Percentiles rank a stretch among this genome's conserved stretches.
Evolutionary conservation across 192 early-diverging fungal species (phyloP).

Genomic region (Rhizoclosmatium globosum): DNA sequence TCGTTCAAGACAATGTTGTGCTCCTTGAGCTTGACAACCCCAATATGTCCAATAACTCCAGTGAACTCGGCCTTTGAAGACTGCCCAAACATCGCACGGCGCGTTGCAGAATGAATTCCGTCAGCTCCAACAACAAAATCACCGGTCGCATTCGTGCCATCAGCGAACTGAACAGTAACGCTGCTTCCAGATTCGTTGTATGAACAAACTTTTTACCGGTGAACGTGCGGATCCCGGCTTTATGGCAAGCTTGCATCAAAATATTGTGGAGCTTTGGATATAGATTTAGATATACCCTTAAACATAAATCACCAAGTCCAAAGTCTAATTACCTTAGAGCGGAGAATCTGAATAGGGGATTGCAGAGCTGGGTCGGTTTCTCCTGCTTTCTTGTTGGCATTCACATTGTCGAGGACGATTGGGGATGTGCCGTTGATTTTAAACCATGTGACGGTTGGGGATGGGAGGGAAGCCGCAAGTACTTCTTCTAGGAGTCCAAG

Average conservation of each 20-base stretch:
- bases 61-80: too few relatives aligned
- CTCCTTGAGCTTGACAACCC: neutral
- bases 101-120: too few relatives aligned
- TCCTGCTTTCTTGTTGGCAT: neutral
- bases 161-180: too few relatives aligned
- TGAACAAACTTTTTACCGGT: constrained; percentile 5
- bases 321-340: neutral
- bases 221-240: neutral
- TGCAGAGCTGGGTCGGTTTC: constrained; percentile 1
- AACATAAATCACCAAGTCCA: neutral
- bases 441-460: neutral
- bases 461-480: neutral
- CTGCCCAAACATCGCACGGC: too few relatives aligned
- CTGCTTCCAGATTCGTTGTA: neutral
- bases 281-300: too few relatives aligned
- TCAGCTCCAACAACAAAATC: neutral
- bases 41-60: neutral
- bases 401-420: neutral
- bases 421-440: neutral
- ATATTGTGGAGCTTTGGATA: too few relatives aligned
- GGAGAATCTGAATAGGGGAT: neutral
- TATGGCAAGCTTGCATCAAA: too few relatives aligned
- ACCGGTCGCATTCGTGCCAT: too few relatives aligned
- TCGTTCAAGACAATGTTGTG: constrained; percentile 10
- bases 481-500: constrained; percentile 29